Conservation (phyloP, 345 rosid species). For the Noccaea bulbosa region DNA sequence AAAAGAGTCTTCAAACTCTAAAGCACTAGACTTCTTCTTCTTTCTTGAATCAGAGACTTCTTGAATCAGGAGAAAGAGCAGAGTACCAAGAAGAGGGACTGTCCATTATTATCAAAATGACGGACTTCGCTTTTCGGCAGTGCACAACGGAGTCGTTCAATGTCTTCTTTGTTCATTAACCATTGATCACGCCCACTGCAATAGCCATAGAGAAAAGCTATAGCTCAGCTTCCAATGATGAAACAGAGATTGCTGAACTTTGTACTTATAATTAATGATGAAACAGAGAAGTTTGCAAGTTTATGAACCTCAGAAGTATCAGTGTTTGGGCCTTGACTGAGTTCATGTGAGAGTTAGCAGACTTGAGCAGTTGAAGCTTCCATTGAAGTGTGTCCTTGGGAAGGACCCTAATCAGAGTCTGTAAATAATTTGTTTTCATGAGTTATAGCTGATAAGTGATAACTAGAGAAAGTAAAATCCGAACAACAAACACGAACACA, state of each 20-base stretch:
- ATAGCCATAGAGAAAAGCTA: conserved; percentile 16
- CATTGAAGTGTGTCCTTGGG: conserved; percentile 76
- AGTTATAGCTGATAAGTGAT: too few relatives aligned
- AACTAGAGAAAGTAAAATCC: too few relatives aligned
- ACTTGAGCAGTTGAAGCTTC: conserved; percentile 71
- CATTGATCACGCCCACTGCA: conserved; percentile 74
- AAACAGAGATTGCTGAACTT: not conserved
- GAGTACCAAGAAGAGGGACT: conserved; percentile 75
- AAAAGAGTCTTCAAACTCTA: too few relatives aligned
- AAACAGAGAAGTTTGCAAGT: conserved; percentile 20
- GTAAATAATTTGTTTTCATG: conserved; percentile 35
- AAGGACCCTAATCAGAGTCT: conserved; percentile 62
- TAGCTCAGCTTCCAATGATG: not conserved
- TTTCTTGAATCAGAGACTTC: too few relatives aligned
- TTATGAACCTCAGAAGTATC: conserved; percentile 60
- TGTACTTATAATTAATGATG: conserved; percentile 12
- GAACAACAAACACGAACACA: too few relatives aligned
- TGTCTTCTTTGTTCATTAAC: conserved; percentile 68
- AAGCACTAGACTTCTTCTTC: too few relatives aligned
- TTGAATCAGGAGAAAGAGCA: too few relatives aligned
- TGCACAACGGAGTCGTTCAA: conserved; percentile 51
- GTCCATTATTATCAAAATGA: conserved; percentile 55
- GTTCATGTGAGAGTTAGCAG: conserved; percentile 60
- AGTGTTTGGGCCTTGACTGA: conserved; percentile 62
- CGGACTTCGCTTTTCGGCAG: conserved; percentile 61